phyloP scores from a whole-genome alignment of 192 early-diverging fungal genomes.

The Backusella psychrophila region DNA sequence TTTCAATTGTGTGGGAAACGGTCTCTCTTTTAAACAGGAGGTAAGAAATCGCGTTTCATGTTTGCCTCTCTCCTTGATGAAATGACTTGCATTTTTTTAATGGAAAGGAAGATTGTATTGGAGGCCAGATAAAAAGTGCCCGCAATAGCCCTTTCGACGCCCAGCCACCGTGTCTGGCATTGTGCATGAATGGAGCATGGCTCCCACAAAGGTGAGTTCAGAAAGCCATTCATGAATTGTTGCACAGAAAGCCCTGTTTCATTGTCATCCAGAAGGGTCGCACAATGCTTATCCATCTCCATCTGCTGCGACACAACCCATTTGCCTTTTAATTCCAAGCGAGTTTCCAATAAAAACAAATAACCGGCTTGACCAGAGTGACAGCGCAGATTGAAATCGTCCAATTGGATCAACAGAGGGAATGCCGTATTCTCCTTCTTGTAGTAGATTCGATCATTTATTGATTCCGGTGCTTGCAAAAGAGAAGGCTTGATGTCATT shows the following conservation, averaged over 20 bases:
- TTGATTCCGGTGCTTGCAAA: neutral
- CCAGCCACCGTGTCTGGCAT: neutral
- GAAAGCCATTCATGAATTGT: neutral
- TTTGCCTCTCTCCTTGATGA: constrained; percentile 17
- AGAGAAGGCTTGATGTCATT: neutral
- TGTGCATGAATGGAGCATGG: neutral
- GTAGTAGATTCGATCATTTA: neutral
- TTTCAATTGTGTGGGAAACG: neutral
- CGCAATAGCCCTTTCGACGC: neutral
- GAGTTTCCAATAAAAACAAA: neutral
- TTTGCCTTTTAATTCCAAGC: neutral
- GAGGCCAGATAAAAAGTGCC: neutral
- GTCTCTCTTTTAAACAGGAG: neutral
- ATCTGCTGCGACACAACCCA: neutral
- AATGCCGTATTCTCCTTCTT: neutral
- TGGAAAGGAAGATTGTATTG: neutral
- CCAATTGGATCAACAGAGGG: neutral
- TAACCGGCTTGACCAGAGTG: neutral
- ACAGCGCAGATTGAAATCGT: neutral
- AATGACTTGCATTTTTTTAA: constrained; percentile 12
- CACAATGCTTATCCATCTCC: neutral
- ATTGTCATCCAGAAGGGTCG: neutral
- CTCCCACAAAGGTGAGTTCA: neutral
- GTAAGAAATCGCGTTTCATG: constrained; percentile 25
- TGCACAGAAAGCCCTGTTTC: neutral